Percentiles rank a stretch among this genome's conserved stretches.
phyloP scores from a whole-genome alignment of 768 basidiomycete species.

The Hirschioporus abietinus region DNA sequence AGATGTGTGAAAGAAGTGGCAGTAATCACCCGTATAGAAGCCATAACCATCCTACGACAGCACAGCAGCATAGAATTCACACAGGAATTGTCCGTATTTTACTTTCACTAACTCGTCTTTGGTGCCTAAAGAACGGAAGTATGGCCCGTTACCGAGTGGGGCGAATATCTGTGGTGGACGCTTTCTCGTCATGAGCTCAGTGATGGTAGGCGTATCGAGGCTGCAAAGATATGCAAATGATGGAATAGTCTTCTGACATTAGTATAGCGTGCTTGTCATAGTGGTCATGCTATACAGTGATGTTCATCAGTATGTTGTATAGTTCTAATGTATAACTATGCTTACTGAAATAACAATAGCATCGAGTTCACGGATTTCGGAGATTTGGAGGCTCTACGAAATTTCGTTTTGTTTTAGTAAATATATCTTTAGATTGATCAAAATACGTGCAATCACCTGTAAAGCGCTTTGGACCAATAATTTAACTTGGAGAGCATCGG shows the following conservation, averaged over 20 bases:
- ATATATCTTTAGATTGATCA: constrained; percentile 11
- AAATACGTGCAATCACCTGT: constrained; percentile 25
- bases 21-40: too few species aligned
- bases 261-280: constrained; percentile 27
- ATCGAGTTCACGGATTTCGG: constrained; percentile 45
- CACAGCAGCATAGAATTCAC: too few species aligned
- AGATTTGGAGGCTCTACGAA: constrained; percentile 28
- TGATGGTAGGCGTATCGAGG: constrained; percentile 41
- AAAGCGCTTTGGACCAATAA: constrained; percentile 26
- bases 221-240: background rate
- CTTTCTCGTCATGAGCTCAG: constrained; percentile 28
- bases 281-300: constrained; percentile 26
- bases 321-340: background rate
- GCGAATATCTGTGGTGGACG: constrained; percentile 49
- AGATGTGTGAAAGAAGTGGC: too few species aligned
- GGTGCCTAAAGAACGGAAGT: constrained; percentile 36
- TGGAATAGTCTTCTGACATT: too few species aligned
- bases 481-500: constrained; percentile 28
- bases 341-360: constrained; percentile 43
- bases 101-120: constrained; percentile 31
- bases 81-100: too few species aligned
- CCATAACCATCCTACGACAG: too few species aligned
- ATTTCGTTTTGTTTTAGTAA: background rate
- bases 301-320: background rate
- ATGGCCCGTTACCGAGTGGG: constrained; percentile 46